phyloP scores from a whole-genome alignment of 257 asterid species.

The Penstemon newberryi region DNA sequence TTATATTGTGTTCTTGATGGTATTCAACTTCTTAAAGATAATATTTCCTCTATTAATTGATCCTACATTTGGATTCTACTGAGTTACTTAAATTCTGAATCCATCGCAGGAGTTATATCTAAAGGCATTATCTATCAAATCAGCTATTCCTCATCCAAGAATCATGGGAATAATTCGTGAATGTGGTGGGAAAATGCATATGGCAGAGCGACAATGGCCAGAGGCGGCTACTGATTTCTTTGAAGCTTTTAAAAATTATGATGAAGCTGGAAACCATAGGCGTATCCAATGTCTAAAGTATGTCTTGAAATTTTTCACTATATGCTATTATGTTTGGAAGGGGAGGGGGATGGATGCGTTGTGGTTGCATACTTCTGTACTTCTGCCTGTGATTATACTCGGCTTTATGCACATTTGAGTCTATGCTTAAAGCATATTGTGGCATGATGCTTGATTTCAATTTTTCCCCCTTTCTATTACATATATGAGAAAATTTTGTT shows the following conservation, averaged over 20 bases:
- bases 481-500: neutral
- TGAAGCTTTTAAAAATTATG: slow-evolving; percentile 97
- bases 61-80: slow-evolving; percentile 13
- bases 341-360: slow-evolving; percentile 17
- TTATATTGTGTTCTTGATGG: neutral
- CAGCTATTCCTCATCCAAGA: slow-evolving; percentile 99
- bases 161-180: slow-evolving; percentile 98
- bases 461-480: neutral
- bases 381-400: slow-evolving; percentile 1
- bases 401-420: neutral
- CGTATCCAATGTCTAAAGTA: slow-evolving; percentile 98
- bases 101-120: slow-evolving; percentile 76
- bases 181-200: slow-evolving; percentile 99
- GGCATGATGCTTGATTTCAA: slow-evolving; percentile 9
- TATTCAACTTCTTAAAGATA: slow-evolving; percentile 16
- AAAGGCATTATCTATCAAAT: slow-evolving; percentile 87
- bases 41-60: neutral
- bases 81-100: slow-evolving; percentile 22
- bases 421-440: slow-evolving; percentile 1
- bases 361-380: neutral
- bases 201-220: slow-evolving; percentile 97
- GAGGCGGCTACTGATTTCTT: slow-evolving; percentile 98
- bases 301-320: slow-evolving; percentile 17
- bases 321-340: slow-evolving; percentile 18
- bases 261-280: slow-evolving; percentile 97